These are phyloP conservation scores for Santalum album DNA, from an alignment of 164 flowering plant species.

Conservation along the genomic window DNA sequence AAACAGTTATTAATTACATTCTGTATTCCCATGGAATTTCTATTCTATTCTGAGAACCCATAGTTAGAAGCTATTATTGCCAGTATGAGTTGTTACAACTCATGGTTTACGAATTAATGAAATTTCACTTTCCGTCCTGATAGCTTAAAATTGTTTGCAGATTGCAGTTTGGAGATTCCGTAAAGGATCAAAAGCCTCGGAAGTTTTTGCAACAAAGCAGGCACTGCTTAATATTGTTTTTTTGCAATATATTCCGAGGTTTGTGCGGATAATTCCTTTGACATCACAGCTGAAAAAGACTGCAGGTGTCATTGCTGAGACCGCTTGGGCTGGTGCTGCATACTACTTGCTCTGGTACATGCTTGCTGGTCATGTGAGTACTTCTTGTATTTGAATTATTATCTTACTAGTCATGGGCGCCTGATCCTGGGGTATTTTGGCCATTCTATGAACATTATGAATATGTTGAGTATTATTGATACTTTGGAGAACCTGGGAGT, in stretches of 20 bases:
- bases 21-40: too few species aligned
- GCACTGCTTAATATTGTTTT: conserved; percentile 4
- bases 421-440: too few species aligned
- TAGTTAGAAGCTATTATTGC: too few species aligned
- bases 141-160: not conserved
- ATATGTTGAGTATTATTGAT: too few species aligned
- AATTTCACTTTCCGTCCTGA: not conserved
- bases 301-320: conserved; percentile 4
- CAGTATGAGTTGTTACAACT: too few species aligned
- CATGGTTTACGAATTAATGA: too few species aligned
- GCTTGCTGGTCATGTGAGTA: conserved; percentile 4
- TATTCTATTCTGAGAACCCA: too few species aligned
- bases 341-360: conserved; percentile 6
- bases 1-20: too few species aligned
- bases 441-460: too few species aligned
- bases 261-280: not conserved
- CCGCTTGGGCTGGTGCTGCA: conserved; percentile 3
- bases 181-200: not conserved
- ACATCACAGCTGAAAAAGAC: conserved; percentile 4
- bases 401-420: too few species aligned
- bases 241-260: conserved; percentile 1
- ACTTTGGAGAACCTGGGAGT: too few species aligned
- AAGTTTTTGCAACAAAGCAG: conserved; percentile 1
- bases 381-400: not conserved
- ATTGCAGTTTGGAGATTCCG: conserved; percentile 1